These are phyloP conservation scores for Drechmeria coniospora DNA, from an alignment of 2,329 filamentous ascomycete genomes.

Conservation along the genomic window DNA sequence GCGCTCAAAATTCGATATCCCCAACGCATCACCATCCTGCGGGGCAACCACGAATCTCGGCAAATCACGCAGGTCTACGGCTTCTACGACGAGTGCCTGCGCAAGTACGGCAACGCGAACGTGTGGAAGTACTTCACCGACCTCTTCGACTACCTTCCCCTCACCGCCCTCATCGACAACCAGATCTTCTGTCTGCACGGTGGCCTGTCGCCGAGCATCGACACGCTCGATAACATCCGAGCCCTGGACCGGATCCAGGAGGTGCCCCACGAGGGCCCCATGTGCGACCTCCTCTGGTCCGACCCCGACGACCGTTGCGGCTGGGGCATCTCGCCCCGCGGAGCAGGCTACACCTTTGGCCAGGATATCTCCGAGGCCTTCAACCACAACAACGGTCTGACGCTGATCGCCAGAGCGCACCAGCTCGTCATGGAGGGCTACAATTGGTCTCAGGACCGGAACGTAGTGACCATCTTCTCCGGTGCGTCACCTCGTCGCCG, in stretches of 20 bases:
- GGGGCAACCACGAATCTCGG: constrained; percentile 96
- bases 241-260: constrained; percentile 94
- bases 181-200: constrained; percentile 99
- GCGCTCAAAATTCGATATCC: constrained; percentile 97
- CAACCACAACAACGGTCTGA: constrained; percentile 97
- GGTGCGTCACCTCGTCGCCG: constrained; percentile 44
- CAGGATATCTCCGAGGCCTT: constrained; percentile 98
- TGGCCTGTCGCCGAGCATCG: constrained; percentile 87
- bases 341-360: constrained; percentile 87
- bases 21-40: constrained; percentile 92
- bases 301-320: constrained; percentile 94
- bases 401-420: constrained; percentile 87
- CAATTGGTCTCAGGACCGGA: constrained; percentile 97
- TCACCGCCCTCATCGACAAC: constrained; percentile 95
- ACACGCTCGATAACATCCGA: constrained; percentile 89
- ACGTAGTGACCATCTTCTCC: constrained; percentile 98
- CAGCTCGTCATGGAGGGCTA: constrained; percentile 99
- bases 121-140: constrained; percentile 99
- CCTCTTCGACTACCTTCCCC: constrained; percentile 93
- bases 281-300: constrained; percentile 96
- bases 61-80: constrained; percentile 99
- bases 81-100: constrained; percentile 97
- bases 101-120: constrained; percentile 97
- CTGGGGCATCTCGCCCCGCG: constrained; percentile 90
- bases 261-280: constrained; percentile 93